Percentiles rank a stretch among this genome's conserved stretches.
phyloP scores from a whole-genome alignment of 805 yeast species.

The Isabelozyma rhagii region DNA sequence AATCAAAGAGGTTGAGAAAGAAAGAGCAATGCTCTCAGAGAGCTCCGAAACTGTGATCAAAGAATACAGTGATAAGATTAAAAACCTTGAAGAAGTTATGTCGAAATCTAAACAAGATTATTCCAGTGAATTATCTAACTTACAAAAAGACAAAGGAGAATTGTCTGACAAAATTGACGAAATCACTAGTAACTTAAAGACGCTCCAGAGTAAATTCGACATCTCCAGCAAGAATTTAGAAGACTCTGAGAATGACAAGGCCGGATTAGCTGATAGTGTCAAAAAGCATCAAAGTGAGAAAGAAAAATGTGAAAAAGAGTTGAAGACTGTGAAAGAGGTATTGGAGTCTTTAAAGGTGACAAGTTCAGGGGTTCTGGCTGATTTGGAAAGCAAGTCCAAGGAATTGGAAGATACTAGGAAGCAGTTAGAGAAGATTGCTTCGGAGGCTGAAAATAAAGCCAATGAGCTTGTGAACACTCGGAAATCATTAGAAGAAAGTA shows the following conservation, averaged over 20 bases:
- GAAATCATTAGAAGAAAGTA: background rate
- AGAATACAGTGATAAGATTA: constrained; percentile 47
- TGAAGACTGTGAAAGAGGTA: constrained; percentile 1
- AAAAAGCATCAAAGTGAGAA: background rate
- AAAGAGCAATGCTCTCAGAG: constrained; percentile 44
- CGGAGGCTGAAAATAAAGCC: background rate
- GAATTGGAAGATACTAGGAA: constrained; percentile 2
- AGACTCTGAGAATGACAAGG: background rate
- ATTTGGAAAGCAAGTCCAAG: background rate
- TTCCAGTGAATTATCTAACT: constrained; percentile 4
- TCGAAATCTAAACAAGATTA: constrained; percentile 9
- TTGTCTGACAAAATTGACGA: background rate
- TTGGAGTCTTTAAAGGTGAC: background rate
- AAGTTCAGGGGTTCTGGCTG: background rate
- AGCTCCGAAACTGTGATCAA: constrained; percentile 48
- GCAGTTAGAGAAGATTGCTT: background rate
- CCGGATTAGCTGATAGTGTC: background rate
- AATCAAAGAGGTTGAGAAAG: constrained; percentile 46
- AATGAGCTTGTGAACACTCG: background rate
- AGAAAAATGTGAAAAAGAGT: constrained; percentile 1
- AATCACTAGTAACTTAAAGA: background rate
- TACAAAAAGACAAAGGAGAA: constrained; percentile 5
- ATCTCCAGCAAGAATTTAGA: constrained; percentile 4
- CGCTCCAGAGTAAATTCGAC: constrained; percentile 4
- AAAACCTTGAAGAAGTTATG: constrained; percentile 36